Evolutionary conservation across 768 basidiomycete genomes (phyloP).

Genomic region (Collybia mongolica): DNA sequence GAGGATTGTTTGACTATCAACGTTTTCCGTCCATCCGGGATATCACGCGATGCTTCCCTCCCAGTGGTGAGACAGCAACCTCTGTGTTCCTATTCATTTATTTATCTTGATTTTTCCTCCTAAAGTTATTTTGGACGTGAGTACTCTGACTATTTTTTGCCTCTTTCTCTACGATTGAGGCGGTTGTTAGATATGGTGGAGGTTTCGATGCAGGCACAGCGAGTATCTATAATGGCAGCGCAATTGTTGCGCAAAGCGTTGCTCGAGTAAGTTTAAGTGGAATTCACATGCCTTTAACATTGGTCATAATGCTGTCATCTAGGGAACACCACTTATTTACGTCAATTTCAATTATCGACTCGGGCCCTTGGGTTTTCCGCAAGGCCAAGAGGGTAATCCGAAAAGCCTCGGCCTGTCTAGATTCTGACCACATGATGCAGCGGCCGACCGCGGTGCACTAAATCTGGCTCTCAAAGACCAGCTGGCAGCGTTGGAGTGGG

Average conservation of each 20-base stretch:
- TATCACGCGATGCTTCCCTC: slow-evolving; percentile 23
- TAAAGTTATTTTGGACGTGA: slow-evolving; percentile 39
- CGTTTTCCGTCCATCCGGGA: slow-evolving; percentile 48
- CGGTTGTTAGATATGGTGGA: slow-evolving; percentile 17
- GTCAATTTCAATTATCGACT: slow-evolving; percentile 52
- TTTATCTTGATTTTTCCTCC: not conserved
- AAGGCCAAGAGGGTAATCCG: slow-evolving; percentile 27
- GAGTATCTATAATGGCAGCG: slow-evolving; percentile 20
- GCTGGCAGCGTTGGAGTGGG: slow-evolving; percentile 41
- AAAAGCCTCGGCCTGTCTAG: not conserved
- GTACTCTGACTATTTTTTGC: slow-evolving; percentile 1
- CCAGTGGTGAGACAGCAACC: slow-evolving; percentile 32
- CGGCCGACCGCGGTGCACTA: slow-evolving; percentile 26
- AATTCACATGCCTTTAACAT: not conserved
- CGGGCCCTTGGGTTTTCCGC: slow-evolving; percentile 45
- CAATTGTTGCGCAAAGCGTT: slow-evolving; percentile 22
- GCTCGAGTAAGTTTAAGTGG: slow-evolving; percentile 16
- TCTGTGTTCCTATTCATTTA: not conserved
- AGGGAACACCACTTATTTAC: slow-evolving; percentile 43
- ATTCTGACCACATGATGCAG: slow-evolving; percentile 23
- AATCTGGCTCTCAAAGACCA: slow-evolving; percentile 43
- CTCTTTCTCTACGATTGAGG: not conserved
- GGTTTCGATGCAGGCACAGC: slow-evolving; percentile 20
- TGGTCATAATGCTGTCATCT: not conserved
- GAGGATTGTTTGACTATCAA: slow-evolving; percentile 65